Conservation (phyloP, 176 grass and related monocot species). For the Leersia perrieri region DNA sequence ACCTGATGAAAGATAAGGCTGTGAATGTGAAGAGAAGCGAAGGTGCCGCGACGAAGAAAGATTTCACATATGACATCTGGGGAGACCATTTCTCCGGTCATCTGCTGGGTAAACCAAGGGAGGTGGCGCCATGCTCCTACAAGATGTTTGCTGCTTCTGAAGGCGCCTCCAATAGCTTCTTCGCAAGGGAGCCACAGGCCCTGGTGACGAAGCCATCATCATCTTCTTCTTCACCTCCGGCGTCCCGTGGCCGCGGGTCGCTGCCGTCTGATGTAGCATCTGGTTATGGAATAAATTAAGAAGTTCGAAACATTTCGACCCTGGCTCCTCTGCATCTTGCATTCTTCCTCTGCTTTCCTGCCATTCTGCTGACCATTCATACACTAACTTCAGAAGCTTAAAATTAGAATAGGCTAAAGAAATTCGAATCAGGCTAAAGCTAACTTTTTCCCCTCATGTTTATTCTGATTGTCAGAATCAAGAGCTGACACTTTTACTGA, state of each 20-base stretch:
- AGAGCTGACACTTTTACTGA: neutral
- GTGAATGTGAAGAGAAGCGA: conserved; percentile 43
- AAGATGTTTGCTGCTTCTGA: conserved; percentile 65
- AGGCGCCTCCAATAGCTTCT: conserved; percentile 80
- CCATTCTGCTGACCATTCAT: conserved; percentile 1
- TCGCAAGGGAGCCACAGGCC: conserved; percentile 74
- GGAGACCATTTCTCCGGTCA: conserved; percentile 74
- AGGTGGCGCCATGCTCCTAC: conserved; percentile 20
- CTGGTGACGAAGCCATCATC: conserved; percentile 70
- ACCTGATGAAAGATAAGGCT: conserved; percentile 60
- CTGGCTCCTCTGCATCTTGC: conserved; percentile 9
- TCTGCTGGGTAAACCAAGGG: conserved; percentile 54
- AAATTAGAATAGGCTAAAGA: neutral
- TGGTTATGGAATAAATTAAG: conserved; percentile 77
- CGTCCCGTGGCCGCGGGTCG: conserved; percentile 40
- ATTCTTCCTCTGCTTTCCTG: neutral
- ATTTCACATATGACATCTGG: conserved; percentile 94
- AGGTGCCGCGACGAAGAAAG: conserved; percentile 37
- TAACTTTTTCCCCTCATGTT: neutral
- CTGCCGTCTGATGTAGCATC: conserved; percentile 65
- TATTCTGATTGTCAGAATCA: neutral
- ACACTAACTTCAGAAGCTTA: neutral
- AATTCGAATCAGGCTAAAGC: conserved; percentile 6
- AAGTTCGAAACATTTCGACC: conserved; percentile 36
- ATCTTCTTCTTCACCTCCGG: conserved; percentile 41